phyloP scores from a whole-genome alignment of 257 asterid genomes.

The Fraxinus americana region DNA sequence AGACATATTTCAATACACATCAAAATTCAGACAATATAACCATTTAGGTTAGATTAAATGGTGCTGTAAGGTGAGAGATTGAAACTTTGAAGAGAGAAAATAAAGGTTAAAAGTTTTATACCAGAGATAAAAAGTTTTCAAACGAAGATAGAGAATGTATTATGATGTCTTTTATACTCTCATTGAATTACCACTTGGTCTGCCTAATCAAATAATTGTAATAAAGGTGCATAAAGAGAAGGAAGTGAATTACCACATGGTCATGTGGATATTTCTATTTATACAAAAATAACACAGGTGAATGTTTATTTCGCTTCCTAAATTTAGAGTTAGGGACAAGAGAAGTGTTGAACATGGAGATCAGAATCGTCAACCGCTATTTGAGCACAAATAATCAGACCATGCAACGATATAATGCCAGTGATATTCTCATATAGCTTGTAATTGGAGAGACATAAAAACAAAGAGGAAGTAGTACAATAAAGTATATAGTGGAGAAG shows the following conservation, averaged over 20 bases:
- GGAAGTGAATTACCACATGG: constrained; percentile 5
- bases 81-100: background rate
- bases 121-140: background rate
- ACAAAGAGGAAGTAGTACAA: constrained; percentile 46
- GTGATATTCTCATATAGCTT: constrained; percentile 4
- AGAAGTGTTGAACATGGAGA: constrained; percentile 9
- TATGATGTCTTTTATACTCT: constrained; percentile 2
- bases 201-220: background rate
- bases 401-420: constrained; percentile 6
- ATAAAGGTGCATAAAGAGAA: constrained; percentile 7
- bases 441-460: constrained; percentile 1
- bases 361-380: constrained; percentile 9
- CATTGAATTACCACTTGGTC: constrained; percentile 3
- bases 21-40: constrained; percentile 6
- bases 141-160: constrained; percentile 1
- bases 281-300: constrained; percentile 6
- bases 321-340: background rate
- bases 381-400: constrained; percentile 13
- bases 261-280: constrained; percentile 10
- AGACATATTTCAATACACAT: constrained; percentile 11
- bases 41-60: constrained; percentile 4
- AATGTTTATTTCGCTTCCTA: constrained; percentile 2
- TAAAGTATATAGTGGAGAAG: constrained; percentile 87
- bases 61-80: constrained; percentile 2
- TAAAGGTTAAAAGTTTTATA: background rate